Conservation (phyloP, 345 rosid species). For the Citrus medica region DNA sequence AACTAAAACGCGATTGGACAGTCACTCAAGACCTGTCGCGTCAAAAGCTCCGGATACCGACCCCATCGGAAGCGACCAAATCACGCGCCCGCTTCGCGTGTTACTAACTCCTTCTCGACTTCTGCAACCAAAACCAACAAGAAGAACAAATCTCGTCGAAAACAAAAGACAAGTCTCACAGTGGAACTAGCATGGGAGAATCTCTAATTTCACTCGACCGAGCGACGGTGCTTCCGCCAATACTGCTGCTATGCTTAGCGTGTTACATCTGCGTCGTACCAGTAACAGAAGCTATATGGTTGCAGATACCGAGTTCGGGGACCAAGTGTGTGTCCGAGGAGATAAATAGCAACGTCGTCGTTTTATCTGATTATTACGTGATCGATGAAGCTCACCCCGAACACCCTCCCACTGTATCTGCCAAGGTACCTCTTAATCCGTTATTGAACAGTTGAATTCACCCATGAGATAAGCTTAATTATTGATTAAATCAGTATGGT, state of each 20-base stretch:
- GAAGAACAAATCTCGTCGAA: not conserved
- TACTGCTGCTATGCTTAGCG: constrained; percentile 21
- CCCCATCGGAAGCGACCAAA: not conserved
- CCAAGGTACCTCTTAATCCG: constrained; percentile 39
- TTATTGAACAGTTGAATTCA: not conserved
- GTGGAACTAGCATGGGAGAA: not conserved
- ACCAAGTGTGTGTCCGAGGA: constrained; percentile 95
- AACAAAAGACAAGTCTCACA: not conserved
- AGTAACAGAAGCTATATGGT: constrained; percentile 66
- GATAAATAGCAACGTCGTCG: constrained; percentile 78
- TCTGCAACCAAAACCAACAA: not conserved
- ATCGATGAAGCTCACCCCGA: constrained; percentile 60
- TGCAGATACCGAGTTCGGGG: constrained; percentile 73
- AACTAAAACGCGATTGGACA: constrained; percentile 13
- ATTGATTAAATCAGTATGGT: not conserved
- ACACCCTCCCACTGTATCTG: constrained; percentile 37
- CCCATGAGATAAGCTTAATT: not conserved
- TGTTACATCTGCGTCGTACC: constrained; percentile 21
- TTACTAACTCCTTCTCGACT: not conserved
- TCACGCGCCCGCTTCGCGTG: not conserved
- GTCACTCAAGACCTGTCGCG: not conserved
- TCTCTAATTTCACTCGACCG: not conserved
- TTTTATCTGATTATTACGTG: constrained; percentile 72
- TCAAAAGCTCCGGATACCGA: not conserved
- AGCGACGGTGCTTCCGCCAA: constrained; percentile 9